A percentile compares a stretch with the other conserved stretches of the same genome.
These are phyloP conservation scores for Articulospora tetracladia DNA, from an alignment of 495 filamentous ascomycete genomes.

Conservation along the genomic window DNA sequence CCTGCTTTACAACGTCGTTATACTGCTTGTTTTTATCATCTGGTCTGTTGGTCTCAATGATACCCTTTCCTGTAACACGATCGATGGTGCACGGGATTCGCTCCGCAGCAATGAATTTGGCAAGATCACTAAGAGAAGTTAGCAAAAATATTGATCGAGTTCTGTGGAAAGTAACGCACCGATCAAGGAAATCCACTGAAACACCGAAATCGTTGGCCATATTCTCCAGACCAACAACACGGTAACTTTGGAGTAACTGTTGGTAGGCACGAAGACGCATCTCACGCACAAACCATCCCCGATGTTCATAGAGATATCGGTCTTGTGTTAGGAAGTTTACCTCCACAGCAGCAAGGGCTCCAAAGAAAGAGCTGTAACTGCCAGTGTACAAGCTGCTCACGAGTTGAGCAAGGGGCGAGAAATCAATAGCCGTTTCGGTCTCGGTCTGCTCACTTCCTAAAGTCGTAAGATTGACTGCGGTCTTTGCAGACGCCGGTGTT, in stretches of 20 bases:
- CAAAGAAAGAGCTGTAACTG: constrained; percentile 90
- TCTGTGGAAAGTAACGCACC: constrained; percentile 46
- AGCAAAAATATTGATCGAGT: constrained; percentile 10
- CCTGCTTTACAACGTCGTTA: constrained; percentile 93
- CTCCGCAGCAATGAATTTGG: constrained; percentile 94
- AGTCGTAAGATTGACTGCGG: constrained; percentile 79
- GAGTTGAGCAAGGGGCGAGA: constrained; percentile 74
- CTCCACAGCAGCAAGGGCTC: constrained; percentile 85
- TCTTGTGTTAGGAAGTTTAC: constrained; percentile 91
- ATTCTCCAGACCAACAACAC: constrained; percentile 89
- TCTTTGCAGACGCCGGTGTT: constrained; percentile 50
- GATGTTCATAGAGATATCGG: constrained; percentile 90
- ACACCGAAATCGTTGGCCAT: constrained; percentile 98
- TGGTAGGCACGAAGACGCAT: constrained; percentile 95
- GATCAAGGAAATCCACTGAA: constrained; percentile 91
- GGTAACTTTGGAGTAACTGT: constrained; percentile 95
- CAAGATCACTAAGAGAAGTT: constrained; percentile 68
- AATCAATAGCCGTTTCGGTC: constrained; percentile 71
- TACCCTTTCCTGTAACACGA: constrained; percentile 79
- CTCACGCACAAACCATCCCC: constrained; percentile 93
- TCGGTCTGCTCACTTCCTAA: constrained; percentile 70
- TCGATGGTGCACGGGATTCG: constrained; percentile 96
- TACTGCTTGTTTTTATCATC: constrained; percentile 99
- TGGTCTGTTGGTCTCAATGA: constrained; percentile 96
- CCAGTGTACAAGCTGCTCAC: constrained; percentile 90